Conservation (phyloP, 192 early-diverging fungal species). For the Coemansia sp. region DNA sequence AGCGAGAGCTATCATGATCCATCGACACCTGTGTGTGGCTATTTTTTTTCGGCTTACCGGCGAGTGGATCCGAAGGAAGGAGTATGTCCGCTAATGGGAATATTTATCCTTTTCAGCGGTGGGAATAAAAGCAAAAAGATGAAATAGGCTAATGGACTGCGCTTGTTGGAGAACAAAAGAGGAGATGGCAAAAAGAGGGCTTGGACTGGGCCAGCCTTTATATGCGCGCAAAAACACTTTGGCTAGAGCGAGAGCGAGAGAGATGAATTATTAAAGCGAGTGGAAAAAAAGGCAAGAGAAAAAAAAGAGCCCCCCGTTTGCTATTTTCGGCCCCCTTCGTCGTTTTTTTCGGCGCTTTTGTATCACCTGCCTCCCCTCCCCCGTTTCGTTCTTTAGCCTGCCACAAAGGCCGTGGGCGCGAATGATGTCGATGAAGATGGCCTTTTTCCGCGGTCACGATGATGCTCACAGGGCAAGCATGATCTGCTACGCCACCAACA, state of each 20-base stretch:
- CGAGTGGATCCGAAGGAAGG: neutral
- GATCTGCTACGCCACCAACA: no score
- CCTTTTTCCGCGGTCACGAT: neutral
- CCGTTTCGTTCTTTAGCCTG: neutral
- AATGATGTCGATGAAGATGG: no score
- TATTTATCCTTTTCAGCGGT: neutral
- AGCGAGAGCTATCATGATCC: slow-evolving; percentile 28
- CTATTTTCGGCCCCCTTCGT: neutral
- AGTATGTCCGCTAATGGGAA: slow-evolving; percentile 4
- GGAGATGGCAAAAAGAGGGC: neutral
- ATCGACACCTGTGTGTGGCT: slow-evolving; percentile 3
- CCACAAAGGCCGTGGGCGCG: neutral
- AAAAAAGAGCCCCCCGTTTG: neutral
- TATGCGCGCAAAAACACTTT: neutral
- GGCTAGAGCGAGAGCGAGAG: neutral
- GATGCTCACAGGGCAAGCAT: no score
- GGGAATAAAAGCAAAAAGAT: neutral
- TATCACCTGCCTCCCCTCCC: neutral
- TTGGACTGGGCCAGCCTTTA: neutral
- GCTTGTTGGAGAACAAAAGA: neutral
- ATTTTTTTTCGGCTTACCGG: slow-evolving; percentile 1
- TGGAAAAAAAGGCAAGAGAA: neutral
- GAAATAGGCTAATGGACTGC: neutral
- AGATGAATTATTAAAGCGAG: neutral
- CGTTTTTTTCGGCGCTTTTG: neutral